A percentile compares a stretch with the other conserved stretches of the same genome.
Evolutionary conservation across 225 moss, liverwort and hornwort genomes (phyloP).

Genomic region (Pseudoscleropodium purum): DNA sequence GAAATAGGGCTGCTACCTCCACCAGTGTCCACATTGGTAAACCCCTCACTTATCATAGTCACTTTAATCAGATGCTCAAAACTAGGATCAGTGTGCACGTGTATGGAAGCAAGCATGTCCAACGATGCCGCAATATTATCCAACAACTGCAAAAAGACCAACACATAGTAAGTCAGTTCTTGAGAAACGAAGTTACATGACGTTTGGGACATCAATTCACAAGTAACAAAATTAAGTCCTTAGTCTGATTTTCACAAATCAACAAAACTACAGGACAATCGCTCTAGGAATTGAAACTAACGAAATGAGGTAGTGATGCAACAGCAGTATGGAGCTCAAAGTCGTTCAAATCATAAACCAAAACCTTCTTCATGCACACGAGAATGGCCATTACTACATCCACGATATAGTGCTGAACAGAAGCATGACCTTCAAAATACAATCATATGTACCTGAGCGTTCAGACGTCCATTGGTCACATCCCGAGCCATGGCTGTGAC

Average conservation of each 20-base stretch:
- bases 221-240: background rate
- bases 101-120: conserved; percentile 59
- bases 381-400: background rate
- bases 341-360: background rate
- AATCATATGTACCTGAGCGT: conserved; percentile 53
- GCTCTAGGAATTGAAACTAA: background rate
- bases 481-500: conserved; percentile 89
- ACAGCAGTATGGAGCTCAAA: background rate
- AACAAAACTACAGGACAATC: background rate
- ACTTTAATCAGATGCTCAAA: conserved; percentile 74
- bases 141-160: conserved; percentile 59
- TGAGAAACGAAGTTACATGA: background rate
- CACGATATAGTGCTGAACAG: background rate
- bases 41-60: conserved; percentile 83
- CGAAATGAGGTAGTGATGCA: background rate
- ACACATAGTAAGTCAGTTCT: background rate
- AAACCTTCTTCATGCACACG: background rate
- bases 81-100: conserved; percentile 69
- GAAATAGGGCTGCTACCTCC: conserved; percentile 30
- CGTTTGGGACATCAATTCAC: background rate
- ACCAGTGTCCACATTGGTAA: conserved; percentile 31
- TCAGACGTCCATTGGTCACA: conserved; percentile 77
- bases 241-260: background rate
- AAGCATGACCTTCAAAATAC: background rate
- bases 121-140: conserved; percentile 68